phyloP scores from a whole-genome alignment of 2,329 filamentous ascomycete species.

The Magnaporthiopsis incrustans region DNA sequence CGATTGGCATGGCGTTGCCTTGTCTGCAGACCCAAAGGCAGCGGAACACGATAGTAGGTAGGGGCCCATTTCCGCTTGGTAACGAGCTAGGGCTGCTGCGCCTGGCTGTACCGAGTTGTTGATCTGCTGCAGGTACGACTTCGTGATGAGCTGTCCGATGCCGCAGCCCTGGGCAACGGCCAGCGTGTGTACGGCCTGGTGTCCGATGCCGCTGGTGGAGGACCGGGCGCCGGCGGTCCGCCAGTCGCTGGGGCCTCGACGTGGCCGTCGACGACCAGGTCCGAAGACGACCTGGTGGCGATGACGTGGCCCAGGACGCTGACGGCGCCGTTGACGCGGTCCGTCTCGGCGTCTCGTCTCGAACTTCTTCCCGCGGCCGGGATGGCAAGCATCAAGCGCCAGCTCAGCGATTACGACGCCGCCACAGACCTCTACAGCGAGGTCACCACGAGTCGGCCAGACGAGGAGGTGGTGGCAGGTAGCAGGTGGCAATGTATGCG shows the following conservation, averaged over 20 bases:
- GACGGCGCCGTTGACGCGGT: constrained; percentile 44
- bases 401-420: constrained; percentile 82
- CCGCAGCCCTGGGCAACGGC: constrained; percentile 69
- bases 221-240: constrained; percentile 32
- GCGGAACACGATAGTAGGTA: not conserved
- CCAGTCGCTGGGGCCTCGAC: constrained; percentile 68
- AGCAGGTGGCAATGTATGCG: too few relatives aligned
- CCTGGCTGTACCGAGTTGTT: constrained; percentile 62
- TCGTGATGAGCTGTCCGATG: constrained; percentile 65
- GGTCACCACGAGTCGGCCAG: constrained; percentile 59
- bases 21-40: not conserved
- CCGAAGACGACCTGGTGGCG: constrained; percentile 58
- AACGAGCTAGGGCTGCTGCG: constrained; percentile 25
- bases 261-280: constrained; percentile 61
- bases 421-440: constrained; percentile 69
- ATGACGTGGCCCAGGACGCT: constrained; percentile 69
- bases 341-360: constrained; percentile 48
- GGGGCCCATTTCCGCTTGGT: not conserved
- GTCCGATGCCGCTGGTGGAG: constrained; percentile 43
- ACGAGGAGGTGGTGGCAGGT: constrained; percentile 83
- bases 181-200: constrained; percentile 75
- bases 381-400: constrained; percentile 89
- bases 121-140: constrained; percentile 70
- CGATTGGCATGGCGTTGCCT: not conserved
- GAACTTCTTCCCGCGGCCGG: constrained; percentile 36